Evolutionary conservation across 805 yeast species (phyloP), one percentile per base, ranked within the genome.

Genomic region (Candida alai): DNA sequence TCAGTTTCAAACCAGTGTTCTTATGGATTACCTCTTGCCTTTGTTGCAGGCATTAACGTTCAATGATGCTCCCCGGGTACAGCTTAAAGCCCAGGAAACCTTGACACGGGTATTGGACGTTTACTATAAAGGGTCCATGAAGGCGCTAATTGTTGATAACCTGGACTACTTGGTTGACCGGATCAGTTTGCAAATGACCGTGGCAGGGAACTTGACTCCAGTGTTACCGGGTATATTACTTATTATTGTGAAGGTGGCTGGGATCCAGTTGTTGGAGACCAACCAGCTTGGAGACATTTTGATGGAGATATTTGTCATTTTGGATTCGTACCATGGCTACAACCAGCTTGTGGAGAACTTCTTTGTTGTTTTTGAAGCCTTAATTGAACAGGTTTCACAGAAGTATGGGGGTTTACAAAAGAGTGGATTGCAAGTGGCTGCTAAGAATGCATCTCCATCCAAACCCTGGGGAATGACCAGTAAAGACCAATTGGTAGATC

Each of bases 301-400:
- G 13, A 73, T 78, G 30, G 76, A 88, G 3, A 70, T 87, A 42
- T 87, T 90, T 54, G 75, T 80, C 13, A 60, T 89, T 22, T 65
- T 90, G 32, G 97, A 90, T 58, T 67, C 78, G 34, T 90, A 82
- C 49, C 96, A 89, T 58, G 94, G 90, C 0, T 90, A 90, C 54
- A 62, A 78, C 2, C 64, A 68, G 11, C 60, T 93, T 12, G 79
- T 85, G 35, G 80, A 80, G 38, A 85, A 86, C 1, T 80, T 86
- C 39, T 84, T 88, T 41, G 58, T 69, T 3, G 81, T 86, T 0
- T 86, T 89, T 48, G 73, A 73, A 34, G 79, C 76, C 17, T 55
- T 85, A 4, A 62, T 78, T 5, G 57, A 59, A 20, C 79, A 78
- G 48, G 45, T 41, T 13, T 44, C 19, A 24, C 27, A 18, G 6